A percentile compares a stretch with the other conserved stretches of the same genome.
phyloP scores from a whole-genome alignment of 208 protist genomes.

The Polymyxa betae region DNA sequence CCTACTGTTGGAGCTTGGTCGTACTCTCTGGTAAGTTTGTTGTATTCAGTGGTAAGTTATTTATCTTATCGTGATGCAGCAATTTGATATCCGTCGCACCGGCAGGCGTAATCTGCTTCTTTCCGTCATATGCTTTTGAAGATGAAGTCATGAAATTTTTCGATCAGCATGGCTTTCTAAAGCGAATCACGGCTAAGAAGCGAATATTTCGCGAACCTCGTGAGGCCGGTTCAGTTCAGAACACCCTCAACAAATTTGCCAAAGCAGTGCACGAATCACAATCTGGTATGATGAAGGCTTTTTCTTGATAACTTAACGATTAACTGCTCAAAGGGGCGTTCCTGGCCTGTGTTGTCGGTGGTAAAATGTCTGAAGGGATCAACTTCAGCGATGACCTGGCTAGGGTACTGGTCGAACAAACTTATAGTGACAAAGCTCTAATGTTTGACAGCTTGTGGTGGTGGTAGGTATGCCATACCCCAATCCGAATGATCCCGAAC shows the following conservation, averaged over 20 bases:
- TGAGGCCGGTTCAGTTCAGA: background rate
- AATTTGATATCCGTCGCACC: background rate
- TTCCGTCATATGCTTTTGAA: constrained; percentile 42
- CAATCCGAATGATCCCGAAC: constrained; percentile 50
- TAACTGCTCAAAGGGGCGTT: background rate
- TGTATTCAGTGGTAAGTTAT: background rate
- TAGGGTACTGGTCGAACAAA: background rate
- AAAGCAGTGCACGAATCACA: background rate
- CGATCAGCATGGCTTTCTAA: background rate
- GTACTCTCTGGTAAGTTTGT: background rate
- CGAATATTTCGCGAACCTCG: constrained; percentile 21
- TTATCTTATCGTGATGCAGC: background rate
- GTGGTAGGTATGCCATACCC: constrained; percentile 17
- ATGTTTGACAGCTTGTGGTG: constrained; percentile 12
- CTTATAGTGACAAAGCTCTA: background rate
- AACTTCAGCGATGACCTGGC: constrained; percentile 58
- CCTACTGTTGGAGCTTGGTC: background rate
- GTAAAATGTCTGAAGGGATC: constrained; percentile 59
- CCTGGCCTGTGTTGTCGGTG: constrained; percentile 52
- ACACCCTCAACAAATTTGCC: background rate
- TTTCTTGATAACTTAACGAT: background rate
- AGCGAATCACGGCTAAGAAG: background rate
- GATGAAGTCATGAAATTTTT: background rate
- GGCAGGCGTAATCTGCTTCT: constrained; percentile 26
- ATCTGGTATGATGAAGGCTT: background rate